phyloP scores from a whole-genome alignment of 768 basidiomycete species.

The Amyloporia xantha region DNA sequence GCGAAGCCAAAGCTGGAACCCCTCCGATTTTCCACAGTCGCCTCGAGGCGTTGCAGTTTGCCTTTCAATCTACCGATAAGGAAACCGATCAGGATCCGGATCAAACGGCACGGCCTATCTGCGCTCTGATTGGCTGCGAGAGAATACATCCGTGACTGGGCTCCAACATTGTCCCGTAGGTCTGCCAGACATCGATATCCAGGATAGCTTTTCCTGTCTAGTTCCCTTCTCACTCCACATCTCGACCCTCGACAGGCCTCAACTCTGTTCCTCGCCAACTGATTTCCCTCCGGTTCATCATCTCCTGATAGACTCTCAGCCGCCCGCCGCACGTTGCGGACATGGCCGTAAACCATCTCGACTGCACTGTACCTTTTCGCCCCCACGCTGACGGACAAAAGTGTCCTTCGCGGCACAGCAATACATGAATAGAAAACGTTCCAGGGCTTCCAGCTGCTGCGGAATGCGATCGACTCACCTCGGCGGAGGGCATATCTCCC shows the following conservation, averaged over 20 bases:
- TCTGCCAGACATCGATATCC: not conserved
- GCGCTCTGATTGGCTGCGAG: not conserved
- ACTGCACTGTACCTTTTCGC: conserved; percentile 53
- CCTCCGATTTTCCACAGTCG: too few relatives aligned
- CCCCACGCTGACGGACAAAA: conserved; percentile 65
- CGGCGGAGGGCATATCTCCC: conserved; percentile 72
- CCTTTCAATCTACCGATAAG: too few relatives aligned
- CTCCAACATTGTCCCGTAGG: not conserved
- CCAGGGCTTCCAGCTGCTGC: conserved; percentile 9
- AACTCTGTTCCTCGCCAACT: conserved; percentile 68
- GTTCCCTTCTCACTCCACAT: conserved; percentile 19
- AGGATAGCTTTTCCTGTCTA: conserved; percentile 1
- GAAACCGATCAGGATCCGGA: not conserved
- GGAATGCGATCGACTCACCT: conserved; percentile 34
- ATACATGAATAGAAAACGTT: conserved; percentile 18
- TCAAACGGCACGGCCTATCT: not conserved
- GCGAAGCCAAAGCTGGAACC: not conserved
- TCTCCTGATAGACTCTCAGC: conserved; percentile 32
- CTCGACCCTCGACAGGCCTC: conserved; percentile 49
- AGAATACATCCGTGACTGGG: not conserved
- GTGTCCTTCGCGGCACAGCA: conserved; percentile 43
- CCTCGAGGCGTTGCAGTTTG: not conserved
- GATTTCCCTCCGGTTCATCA: conserved; percentile 71
- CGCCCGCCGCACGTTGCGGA: conserved; percentile 4
- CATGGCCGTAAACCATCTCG: conserved; percentile 7